Conservation (phyloP, 2,329 filamentous ascomycete genomes). For the Pseudogymnoascus sp. region DNA sequence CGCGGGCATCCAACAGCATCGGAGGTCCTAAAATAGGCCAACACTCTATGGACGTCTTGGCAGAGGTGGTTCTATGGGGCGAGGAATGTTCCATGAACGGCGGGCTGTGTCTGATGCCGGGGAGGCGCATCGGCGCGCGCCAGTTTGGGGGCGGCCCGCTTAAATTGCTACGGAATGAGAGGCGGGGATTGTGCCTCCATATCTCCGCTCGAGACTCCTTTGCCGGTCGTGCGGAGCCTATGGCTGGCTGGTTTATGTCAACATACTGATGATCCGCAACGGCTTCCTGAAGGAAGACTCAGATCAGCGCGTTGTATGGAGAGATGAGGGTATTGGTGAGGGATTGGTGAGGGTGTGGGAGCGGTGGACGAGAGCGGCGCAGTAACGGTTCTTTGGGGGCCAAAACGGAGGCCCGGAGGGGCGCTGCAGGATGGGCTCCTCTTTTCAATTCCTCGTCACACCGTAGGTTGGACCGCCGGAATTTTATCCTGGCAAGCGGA, state of each 20-base stretch:
- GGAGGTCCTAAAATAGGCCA: neutral
- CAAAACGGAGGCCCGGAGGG: neutral
- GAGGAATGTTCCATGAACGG: neutral
- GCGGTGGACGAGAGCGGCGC: neutral
- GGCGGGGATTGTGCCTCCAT: neutral
- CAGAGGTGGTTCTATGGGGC: neutral
- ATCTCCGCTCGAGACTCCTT: neutral
- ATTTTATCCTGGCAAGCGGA: neutral
- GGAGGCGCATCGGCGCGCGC: neutral
- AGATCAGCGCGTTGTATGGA: neutral
- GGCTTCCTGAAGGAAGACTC: neutral
- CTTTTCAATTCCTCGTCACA: neutral
- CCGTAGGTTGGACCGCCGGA: neutral
- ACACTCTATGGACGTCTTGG: neutral
- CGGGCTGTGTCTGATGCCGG: neutral
- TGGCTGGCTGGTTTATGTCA: neutral
- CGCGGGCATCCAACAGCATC: neutral
- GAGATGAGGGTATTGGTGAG: neutral
- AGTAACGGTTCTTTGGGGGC: neutral
- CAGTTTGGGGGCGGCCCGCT: slow-evolving; percentile 4
- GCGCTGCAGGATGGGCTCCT: neutral
- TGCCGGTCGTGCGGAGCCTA: neutral
- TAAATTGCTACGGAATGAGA: neutral
- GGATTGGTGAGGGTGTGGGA: neutral
- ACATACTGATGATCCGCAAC: neutral